A percentile compares a stretch with the other conserved stretches of the same genome.
These are phyloP conservation scores for Limnomonas spitsbergensis DNA, from an alignment of 139 green algal genomes.

Conservation along the genomic window DNA sequence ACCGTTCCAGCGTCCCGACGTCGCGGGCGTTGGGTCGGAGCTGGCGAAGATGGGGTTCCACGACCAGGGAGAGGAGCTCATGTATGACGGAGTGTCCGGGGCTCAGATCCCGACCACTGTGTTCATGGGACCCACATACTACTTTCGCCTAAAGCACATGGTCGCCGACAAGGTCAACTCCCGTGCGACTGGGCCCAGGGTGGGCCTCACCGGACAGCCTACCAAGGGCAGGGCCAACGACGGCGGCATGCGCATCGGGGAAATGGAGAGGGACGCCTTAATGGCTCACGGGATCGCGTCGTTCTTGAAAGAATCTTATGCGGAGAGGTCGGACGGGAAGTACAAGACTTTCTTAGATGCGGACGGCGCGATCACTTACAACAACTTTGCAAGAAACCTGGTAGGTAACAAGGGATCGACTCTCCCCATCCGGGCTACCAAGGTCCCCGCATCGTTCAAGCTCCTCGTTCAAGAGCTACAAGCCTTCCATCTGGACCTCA, in stretches of 20 bases:
- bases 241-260: constrained; percentile 64
- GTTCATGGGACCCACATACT: constrained; percentile 65
- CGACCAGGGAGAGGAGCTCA: constrained; percentile 44
- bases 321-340: constrained; percentile 43
- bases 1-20: background rate
- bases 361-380: background rate
- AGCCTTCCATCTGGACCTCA: constrained; percentile 17
- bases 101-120: constrained; percentile 44
- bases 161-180: constrained; percentile 20
- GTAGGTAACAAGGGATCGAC: background rate
- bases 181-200: constrained; percentile 39
- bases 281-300: constrained; percentile 12
- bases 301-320: constrained; percentile 22
- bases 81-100: constrained; percentile 58
- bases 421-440: background rate
- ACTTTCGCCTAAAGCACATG: constrained; percentile 71
- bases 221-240: background rate
- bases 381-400: background rate
- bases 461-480: constrained; percentile 28
- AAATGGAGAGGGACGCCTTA: constrained; percentile 65
- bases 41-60: constrained; percentile 55
- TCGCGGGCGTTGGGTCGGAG: constrained; percentile 31
- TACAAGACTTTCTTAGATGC: constrained; percentile 29
- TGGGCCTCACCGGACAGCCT: background rate
- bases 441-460: constrained; percentile 34